Conservation (phyloP, 2,329 filamentous ascomycete species). For the Claviceps arundinis region DNA sequence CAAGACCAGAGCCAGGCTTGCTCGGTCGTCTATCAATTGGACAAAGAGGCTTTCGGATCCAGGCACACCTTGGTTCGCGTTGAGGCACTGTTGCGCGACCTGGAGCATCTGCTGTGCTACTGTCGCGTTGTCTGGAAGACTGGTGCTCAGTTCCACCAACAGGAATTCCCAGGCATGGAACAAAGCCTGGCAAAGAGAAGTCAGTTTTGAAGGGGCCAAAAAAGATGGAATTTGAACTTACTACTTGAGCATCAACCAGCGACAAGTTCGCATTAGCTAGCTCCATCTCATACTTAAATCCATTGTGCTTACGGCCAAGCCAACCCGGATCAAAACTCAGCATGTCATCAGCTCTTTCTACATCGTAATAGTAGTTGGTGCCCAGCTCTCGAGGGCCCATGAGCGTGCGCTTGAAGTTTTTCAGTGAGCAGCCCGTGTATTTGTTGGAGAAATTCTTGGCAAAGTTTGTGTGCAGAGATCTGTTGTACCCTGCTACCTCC, state of each 20-base stretch:
- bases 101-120: slow-evolving; percentile 59
- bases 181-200: slow-evolving; percentile 42
- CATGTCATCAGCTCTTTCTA: slow-evolving; percentile 61
- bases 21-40: slow-evolving; percentile 60
- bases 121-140: slow-evolving; percentile 35
- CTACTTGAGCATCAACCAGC: slow-evolving; percentile 80
- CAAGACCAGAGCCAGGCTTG: slow-evolving; percentile 69
- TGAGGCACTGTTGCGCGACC: slow-evolving; percentile 64
- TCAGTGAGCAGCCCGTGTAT: slow-evolving; percentile 60
- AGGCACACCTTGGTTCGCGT: slow-evolving; percentile 59
- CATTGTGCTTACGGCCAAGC: slow-evolving; percentile 53
- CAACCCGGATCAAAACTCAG: slow-evolving; percentile 68
- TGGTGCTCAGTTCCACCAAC: slow-evolving; percentile 66
- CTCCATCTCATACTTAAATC: slow-evolving; percentile 71
- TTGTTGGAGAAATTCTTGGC: slow-evolving; percentile 70
- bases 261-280: slow-evolving; percentile 85
- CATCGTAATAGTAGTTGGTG: slow-evolving; percentile 69
- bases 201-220: neutral
- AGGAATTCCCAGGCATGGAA: slow-evolving; percentile 85
- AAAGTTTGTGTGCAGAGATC: slow-evolving; percentile 74
- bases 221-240: slow-evolving; percentile 29
- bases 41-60: slow-evolving; percentile 73
- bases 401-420: slow-evolving; percentile 66
- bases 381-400: slow-evolving; percentile 56
- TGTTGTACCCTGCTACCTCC: slow-evolving; percentile 70